Evolutionary conservation across 495 filamentous ascomycete genomes (phyloP), one percentile per base, ranked within the genome.

Genomic region (Xanthoparmelia taractica): DNA sequence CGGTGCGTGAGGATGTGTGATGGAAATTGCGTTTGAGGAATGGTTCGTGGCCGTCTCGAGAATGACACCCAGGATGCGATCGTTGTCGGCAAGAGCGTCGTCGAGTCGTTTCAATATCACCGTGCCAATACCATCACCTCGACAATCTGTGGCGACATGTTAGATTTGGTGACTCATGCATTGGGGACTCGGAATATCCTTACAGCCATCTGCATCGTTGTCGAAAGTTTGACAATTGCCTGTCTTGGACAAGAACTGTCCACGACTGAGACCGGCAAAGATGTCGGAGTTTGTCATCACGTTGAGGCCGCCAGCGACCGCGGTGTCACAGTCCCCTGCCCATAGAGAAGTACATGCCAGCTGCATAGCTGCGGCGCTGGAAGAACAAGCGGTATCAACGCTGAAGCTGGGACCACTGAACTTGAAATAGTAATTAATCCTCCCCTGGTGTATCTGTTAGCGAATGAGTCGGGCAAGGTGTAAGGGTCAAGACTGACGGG

Each of bases 351-450:
- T 90, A 73, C 91, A 92, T 25, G 91, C 91, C 8, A 92, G 77
- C 65, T 94, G 88, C 64, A 96, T 86, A 17, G 90, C 90, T 17
- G 91, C 88, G 6, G 91, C 80, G 69, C 87, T 90, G 25, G 88
- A 95, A 18, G 89, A 95, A 72, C 92, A 97, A 27, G 92, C 92
- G 2, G 92, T 96, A 70, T 97, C 92, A 40, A 95, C 81, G 67
- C 84, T 91, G 70, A 90, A 84, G 66, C 89, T 94, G 0, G 92
- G 91, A 0, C 92, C 92, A 65, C 84, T 87, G 72, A 96, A 95
- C 59, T 91, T 91, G 72, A 96, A 91, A 69, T 89, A 88, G 69
- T 88, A 88, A 68, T 94, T 96, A 71, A 96, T 92, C 37, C 92
- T 82, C 4, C 92, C 92, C 68, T 69, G 17, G 7, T 23, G 23